A percentile compares a stretch with the other conserved stretches of the same genome.
phyloP scores from a whole-genome alignment of 2,329 filamentous ascomycete species.

The Colletotrichum theobromicola region DNA sequence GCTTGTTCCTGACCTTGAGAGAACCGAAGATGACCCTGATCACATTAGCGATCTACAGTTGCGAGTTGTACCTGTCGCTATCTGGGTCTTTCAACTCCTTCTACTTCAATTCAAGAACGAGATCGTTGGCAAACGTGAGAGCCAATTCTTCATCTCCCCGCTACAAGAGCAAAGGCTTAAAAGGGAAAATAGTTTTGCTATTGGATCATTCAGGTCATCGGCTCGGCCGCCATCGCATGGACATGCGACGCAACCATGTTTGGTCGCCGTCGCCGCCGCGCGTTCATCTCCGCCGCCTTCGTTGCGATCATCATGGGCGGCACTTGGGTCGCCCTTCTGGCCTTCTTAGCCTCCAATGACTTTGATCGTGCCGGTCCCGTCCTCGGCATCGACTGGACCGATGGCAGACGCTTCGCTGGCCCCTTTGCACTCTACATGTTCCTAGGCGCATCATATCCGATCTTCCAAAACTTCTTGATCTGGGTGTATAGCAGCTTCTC shows the following conservation, averaged over 20 bases:
- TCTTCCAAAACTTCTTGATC: neutral
- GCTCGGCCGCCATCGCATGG: neutral
- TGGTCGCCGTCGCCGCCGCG: neutral
- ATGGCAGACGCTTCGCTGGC: neutral
- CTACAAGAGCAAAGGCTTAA: neutral
- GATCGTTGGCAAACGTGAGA: neutral
- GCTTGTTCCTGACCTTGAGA: neutral
- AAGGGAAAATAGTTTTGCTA: neutral
- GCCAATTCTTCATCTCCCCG: rapidly evolving
- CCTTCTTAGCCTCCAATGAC: neutral
- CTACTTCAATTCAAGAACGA: neutral
- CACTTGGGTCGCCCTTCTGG: neutral
- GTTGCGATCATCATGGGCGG: neutral
- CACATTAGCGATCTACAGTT: neutral
- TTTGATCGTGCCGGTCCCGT: neutral
- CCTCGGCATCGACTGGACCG: neutral
- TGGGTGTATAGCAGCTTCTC: neutral
- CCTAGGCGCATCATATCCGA: neutral
- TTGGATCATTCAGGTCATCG: neutral
- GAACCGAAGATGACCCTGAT: neutral
- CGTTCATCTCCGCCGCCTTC: neutral
- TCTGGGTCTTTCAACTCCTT: neutral
- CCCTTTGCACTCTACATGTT: neutral
- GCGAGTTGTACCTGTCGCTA: neutral
- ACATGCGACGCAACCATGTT: neutral